phyloP scores from a whole-genome alignment of 164 flowering plant species.

The Platanus orientalis region DNA sequence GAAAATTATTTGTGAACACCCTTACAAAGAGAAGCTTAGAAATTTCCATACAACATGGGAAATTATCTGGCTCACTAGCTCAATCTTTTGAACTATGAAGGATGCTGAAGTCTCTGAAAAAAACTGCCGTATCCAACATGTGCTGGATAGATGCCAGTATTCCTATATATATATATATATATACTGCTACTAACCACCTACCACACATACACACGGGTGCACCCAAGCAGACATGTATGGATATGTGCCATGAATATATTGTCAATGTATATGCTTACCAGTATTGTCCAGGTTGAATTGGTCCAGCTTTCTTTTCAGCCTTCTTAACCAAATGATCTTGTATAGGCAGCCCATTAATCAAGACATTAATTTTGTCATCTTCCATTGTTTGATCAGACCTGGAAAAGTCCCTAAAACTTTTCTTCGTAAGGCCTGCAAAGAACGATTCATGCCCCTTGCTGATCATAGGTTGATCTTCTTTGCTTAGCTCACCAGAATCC shows the following conservation, averaged over 20 bases:
- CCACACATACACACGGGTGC: no score
- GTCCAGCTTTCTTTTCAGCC: slow-evolving; percentile 88
- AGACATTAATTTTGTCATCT: slow-evolving; percentile 35
- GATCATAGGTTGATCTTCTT: slow-evolving; percentile 23
- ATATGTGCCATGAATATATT: no score
- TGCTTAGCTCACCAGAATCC: slow-evolving; percentile 34
- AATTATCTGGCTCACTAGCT: neutral
- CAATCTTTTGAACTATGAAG: neutral
- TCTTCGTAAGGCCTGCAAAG: slow-evolving; percentile 36
- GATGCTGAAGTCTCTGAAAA: neutral
- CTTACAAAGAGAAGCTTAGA: neutral
- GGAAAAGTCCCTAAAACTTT: slow-evolving; percentile 38
- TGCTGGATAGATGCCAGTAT: neutral
- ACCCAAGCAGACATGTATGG: no score
- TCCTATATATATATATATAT: neutral
- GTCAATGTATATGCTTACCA: slow-evolving; percentile 48
- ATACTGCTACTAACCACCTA: no score
- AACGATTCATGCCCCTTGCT: slow-evolving; percentile 37
- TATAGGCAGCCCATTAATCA: slow-evolving; percentile 66
- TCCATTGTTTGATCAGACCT: slow-evolving; percentile 31
- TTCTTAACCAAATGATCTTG: slow-evolving; percentile 66
- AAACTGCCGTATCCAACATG: neutral
- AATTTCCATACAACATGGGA: neutral
- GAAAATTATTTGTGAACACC: neutral
- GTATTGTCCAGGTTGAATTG: slow-evolving; percentile 72